phyloP scores from a whole-genome alignment of 768 basidiomycete species.

The Mycena haematopus region DNA sequence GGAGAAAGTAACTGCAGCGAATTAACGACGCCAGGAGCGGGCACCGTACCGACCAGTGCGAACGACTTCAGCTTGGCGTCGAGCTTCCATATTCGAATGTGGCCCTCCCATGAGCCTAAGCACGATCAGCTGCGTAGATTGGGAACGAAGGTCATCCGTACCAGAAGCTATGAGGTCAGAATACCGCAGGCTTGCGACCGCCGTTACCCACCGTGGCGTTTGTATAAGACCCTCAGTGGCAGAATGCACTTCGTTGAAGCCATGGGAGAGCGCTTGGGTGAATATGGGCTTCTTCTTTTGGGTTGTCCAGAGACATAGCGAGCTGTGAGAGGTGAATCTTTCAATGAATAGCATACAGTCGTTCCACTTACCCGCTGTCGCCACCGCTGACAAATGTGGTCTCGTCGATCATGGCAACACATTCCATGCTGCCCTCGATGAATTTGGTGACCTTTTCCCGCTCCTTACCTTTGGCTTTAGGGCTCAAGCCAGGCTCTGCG shows the following conservation, averaged over 20 bases:
- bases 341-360: neutral
- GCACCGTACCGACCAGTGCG: conserved; percentile 64
- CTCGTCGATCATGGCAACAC: conserved; percentile 95
- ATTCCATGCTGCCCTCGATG: conserved; percentile 91
- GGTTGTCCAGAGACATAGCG: conserved; percentile 92
- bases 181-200: conserved; percentile 82
- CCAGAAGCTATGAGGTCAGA: conserved; percentile 93
- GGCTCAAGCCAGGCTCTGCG: conserved; percentile 14
- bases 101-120: conserved; percentile 92
- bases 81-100: conserved; percentile 90
- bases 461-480: conserved; percentile 39
- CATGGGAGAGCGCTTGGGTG: conserved; percentile 86
- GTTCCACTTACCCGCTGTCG: conserved; percentile 84
- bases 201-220: conserved; percentile 91
- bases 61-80: conserved; percentile 83
- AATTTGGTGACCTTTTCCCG: conserved; percentile 55
- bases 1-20: conserved; percentile 81
- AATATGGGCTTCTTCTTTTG: conserved; percentile 95
- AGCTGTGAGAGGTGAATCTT: conserved; percentile 49
- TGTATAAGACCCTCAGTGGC: conserved; percentile 77
- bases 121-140: neutral
- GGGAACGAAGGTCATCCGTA: conserved; percentile 39
- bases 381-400: conserved; percentile 91
- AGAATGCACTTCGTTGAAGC: conserved; percentile 72
- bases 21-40: conserved; percentile 84